phyloP scores from a whole-genome alignment of 176 grass and related monocot genomes.

The Ensete glaucum region DNA sequence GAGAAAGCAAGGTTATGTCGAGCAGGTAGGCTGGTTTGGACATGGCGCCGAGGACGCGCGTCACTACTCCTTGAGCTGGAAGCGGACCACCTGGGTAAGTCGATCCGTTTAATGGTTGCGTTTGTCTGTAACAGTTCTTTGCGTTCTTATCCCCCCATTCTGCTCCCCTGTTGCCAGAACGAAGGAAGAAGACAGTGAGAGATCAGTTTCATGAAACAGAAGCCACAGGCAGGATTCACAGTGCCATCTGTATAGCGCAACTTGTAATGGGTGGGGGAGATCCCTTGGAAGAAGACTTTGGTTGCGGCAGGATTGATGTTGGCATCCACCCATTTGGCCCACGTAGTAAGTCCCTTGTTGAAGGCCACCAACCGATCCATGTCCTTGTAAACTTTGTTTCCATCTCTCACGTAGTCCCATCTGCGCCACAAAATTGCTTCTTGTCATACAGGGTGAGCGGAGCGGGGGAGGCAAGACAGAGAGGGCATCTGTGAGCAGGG shows the following conservation, averaged over 20 bases:
- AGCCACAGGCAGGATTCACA: no score
- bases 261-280: slow-evolving; percentile 90
- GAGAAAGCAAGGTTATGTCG: slow-evolving; percentile 86
- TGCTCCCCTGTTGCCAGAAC: slow-evolving; percentile 28
- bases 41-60: slow-evolving; percentile 39
- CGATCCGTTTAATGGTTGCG: slow-evolving; percentile 46
- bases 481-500: neutral
- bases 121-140: slow-evolving; percentile 48
- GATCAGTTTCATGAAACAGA: neutral
- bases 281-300: slow-evolving; percentile 87
- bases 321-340: slow-evolving; percentile 75
- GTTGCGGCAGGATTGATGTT: slow-evolving; percentile 56
- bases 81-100: slow-evolving; percentile 42
- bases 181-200: neutral
- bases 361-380: slow-evolving; percentile 87
- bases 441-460: neutral
- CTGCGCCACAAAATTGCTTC: slow-evolving; percentile 17
- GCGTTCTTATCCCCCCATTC: slow-evolving; percentile 52
- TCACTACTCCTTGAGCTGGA: slow-evolving; percentile 48
- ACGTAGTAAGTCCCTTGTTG: slow-evolving; percentile 75
- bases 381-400: slow-evolving; percentile 46
- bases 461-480: neutral
- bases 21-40: slow-evolving; percentile 75
- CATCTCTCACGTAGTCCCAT: slow-evolving; percentile 85
- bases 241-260: neutral